Evolutionary conservation across 495 filamentous ascomycete species (phyloP).

Genomic region (Haplographium delicatum): DNA sequence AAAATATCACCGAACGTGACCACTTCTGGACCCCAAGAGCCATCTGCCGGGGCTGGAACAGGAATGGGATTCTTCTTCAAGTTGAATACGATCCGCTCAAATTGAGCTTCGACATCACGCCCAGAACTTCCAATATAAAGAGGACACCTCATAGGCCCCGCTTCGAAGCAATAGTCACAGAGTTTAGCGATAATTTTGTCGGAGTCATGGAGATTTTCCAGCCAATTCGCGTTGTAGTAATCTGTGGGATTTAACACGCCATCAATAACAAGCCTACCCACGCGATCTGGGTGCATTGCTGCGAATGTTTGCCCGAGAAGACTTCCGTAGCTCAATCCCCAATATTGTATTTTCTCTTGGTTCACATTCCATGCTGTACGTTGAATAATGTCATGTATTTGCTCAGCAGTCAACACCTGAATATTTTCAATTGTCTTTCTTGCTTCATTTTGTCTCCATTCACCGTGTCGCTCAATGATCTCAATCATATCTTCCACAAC

Average conservation of each 20-base stretch:
- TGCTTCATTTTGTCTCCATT: slow-evolving; percentile 22
- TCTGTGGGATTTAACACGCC: slow-evolving; percentile 42
- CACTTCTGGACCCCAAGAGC: slow-evolving; percentile 5
- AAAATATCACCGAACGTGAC: slow-evolving; percentile 10
- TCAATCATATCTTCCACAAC: slow-evolving; percentile 44
- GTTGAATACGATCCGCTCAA: background rate
- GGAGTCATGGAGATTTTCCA: slow-evolving; percentile 2
- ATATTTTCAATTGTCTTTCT: background rate
- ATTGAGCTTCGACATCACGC: background rate
- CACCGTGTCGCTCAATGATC: slow-evolving; percentile 39
- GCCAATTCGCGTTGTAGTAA: slow-evolving; percentile 27
- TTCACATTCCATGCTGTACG: slow-evolving; percentile 6
- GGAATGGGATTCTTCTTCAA: background rate
- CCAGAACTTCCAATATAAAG: background rate
- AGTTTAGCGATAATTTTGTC: slow-evolving; percentile 29
- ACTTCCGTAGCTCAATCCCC: slow-evolving; percentile 63
- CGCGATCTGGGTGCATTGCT: slow-evolving; percentile 37
- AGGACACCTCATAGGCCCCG: slow-evolving; percentile 41
- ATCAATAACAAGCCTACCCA: slow-evolving; percentile 42
- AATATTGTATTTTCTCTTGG: slow-evolving; percentile 44
- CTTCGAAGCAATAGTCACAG: slow-evolving; percentile 45
- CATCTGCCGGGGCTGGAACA: background rate
- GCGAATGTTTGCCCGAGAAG: slow-evolving; percentile 53
- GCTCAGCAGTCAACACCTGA: background rate
- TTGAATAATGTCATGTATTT: background rate